Conservation (phyloP, 371 early-diverging fungal species). For the Conidiobolus incongruus region DNA sequence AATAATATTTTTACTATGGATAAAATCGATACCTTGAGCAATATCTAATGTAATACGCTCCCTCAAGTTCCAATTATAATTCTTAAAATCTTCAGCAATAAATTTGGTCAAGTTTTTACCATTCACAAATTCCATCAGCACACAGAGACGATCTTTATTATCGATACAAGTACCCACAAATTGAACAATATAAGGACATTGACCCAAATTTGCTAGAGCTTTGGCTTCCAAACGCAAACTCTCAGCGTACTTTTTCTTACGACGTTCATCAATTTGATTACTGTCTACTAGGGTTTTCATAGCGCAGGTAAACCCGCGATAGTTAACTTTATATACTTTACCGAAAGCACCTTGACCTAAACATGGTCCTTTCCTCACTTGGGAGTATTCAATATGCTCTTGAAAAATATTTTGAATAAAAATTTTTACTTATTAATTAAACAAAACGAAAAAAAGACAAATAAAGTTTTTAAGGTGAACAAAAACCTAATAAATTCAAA, state of each 20-base stretch:
- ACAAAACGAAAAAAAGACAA: no score
- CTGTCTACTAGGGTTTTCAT: constrained; percentile 1
- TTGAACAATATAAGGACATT: constrained; percentile 1
- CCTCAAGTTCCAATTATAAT: neutral
- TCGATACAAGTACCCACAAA: constrained; percentile 4
- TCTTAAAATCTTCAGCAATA: neutral
- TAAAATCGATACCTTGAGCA: constrained; percentile 2
- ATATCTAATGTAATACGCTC: constrained; percentile 1
- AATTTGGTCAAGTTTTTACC: constrained; percentile 3
- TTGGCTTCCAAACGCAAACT: constrained; percentile 2
- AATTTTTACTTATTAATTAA: no score
- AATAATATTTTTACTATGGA: constrained; percentile 81
- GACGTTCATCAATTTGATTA: neutral
- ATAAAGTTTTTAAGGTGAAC: no score
- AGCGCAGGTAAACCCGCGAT: constrained; percentile 2
- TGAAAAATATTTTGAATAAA: no score
- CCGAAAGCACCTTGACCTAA: constrained; percentile 3
- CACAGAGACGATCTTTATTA: neutral
- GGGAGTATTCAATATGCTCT: constrained; percentile 1
- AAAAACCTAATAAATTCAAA: no score
- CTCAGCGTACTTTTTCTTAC: constrained; percentile 1
- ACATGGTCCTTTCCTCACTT: neutral
- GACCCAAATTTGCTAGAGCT: neutral
- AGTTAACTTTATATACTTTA: neutral
- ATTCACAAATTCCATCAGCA: constrained; percentile 3